These are phyloP conservation scores for Solanum medicagineum DNA, from an alignment of 257 asterid genomes.

Conservation along the genomic window DNA sequence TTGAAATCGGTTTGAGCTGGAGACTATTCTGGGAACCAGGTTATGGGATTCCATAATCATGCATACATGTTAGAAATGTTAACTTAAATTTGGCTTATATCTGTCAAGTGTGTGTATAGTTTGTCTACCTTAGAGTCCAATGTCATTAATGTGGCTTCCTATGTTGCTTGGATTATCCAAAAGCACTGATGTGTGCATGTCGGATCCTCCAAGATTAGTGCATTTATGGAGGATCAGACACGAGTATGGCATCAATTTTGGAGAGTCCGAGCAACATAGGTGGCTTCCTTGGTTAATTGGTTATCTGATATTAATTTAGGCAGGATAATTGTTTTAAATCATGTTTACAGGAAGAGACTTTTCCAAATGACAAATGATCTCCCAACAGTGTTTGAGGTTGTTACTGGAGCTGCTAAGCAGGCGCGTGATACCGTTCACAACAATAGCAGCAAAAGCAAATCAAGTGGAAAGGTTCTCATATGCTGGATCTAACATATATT, in stretches of 20 bases:
- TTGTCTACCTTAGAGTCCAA: not conserved
- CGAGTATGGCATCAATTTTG: not conserved
- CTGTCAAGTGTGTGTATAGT: not conserved
- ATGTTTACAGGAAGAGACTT: conserved; percentile 41
- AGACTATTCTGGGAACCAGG: not conserved
- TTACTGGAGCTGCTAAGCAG: conserved; percentile 32
- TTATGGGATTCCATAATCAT: not conserved
- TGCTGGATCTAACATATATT: not conserved
- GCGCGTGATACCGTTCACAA: conserved; percentile 24
- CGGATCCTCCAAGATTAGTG: not conserved
- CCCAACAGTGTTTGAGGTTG: conserved; percentile 48
- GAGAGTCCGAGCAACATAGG: not conserved
- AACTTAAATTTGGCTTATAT: not conserved
- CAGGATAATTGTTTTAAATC: not conserved
- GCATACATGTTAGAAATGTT: not conserved
- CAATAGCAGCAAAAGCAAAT: conserved; percentile 37
- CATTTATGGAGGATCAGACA: not conserved
- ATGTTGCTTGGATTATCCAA: not conserved
- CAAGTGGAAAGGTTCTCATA: conserved; percentile 6
- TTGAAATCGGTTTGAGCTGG: not conserved
- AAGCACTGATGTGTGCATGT: not conserved
- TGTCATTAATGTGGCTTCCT: not conserved
- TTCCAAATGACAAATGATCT: conserved; percentile 47
- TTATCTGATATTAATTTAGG: not conserved
- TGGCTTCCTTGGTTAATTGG: not conserved